Conservation (phyloP, 1,139 yeast genomes). For the Meyerozyma guilliermondii region DNA sequence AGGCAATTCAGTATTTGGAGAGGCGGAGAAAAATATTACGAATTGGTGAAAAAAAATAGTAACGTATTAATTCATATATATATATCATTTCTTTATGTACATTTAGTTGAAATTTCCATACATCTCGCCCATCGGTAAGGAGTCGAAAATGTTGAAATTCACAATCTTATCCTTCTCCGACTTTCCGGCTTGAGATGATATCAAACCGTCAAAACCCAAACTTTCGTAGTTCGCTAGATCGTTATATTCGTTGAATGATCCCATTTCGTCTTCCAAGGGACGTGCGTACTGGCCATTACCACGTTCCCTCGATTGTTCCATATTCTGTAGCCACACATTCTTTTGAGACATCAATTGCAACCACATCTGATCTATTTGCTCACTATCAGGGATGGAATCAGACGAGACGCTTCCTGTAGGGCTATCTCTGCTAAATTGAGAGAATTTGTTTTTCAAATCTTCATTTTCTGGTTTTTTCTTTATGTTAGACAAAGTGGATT, state of each 20-base stretch:
- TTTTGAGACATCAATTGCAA: conserved; percentile 9
- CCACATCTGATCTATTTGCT: conserved; percentile 8
- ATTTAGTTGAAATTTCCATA: background rate
- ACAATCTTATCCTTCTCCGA: background rate
- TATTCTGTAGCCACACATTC: background rate
- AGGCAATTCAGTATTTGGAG: conserved; percentile 84
- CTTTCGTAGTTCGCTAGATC: background rate
- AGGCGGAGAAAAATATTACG: conserved; percentile 82
- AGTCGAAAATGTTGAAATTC: background rate
- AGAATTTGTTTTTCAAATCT: background rate
- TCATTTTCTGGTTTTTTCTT: background rate
- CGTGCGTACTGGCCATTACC: background rate
- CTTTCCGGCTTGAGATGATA: background rate
- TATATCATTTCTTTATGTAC: background rate
- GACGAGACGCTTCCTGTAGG: background rate
- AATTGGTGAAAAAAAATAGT: conserved; percentile 53
- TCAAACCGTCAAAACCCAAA: background rate
- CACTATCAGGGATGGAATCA: background rate
- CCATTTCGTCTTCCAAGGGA: background rate
- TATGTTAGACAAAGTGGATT: background rate
- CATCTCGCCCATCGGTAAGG: background rate
- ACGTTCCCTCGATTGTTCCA: background rate
- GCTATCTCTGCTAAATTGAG: background rate
- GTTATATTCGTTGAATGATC: background rate
- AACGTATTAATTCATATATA: conserved; percentile 1